phyloP scores from a whole-genome alignment of 2,329 filamentous ascomycete species.

The Aspergillus nomiae region DNA sequence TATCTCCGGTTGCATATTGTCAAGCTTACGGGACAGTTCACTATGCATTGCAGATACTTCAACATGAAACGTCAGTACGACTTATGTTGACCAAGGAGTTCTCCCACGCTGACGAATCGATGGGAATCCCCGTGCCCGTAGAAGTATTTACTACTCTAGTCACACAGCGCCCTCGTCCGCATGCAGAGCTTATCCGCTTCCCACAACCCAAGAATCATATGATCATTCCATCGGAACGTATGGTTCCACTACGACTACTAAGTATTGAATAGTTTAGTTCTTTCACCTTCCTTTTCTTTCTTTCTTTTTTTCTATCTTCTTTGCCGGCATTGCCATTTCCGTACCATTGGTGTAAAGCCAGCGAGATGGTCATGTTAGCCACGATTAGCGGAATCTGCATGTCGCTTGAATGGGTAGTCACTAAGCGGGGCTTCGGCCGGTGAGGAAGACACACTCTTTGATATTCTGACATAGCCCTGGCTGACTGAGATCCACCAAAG shows the following conservation, averaged over 20 bases:
- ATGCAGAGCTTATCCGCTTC: background rate
- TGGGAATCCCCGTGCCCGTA: background rate
- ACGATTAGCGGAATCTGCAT: slow-evolving; percentile 19
- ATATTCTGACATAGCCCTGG: background rate
- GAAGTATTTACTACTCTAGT: background rate
- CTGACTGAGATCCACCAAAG: background rate
- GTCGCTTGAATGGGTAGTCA: slow-evolving; percentile 26
- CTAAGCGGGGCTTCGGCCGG: slow-evolving; percentile 16
- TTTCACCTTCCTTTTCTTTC: no score
- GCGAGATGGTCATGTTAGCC: background rate
- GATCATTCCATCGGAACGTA: background rate
- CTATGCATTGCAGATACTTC: slow-evolving; percentile 4
- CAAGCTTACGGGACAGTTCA: slow-evolving; percentile 1
- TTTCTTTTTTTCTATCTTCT: background rate
- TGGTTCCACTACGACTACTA: background rate
- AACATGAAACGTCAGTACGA: slow-evolving; percentile 6
- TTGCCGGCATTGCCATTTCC: background rate
- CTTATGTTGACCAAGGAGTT: background rate
- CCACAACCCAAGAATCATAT: background rate
- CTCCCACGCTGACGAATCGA: background rate
- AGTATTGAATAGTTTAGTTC: background rate
- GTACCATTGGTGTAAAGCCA: slow-evolving; percentile 2
- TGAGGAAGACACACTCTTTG: background rate
- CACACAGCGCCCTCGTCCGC: background rate
- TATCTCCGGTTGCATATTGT: background rate